Conservation (phyloP, 1,284 basidiomycete genomes). For the Grifola frondosa region DNA sequence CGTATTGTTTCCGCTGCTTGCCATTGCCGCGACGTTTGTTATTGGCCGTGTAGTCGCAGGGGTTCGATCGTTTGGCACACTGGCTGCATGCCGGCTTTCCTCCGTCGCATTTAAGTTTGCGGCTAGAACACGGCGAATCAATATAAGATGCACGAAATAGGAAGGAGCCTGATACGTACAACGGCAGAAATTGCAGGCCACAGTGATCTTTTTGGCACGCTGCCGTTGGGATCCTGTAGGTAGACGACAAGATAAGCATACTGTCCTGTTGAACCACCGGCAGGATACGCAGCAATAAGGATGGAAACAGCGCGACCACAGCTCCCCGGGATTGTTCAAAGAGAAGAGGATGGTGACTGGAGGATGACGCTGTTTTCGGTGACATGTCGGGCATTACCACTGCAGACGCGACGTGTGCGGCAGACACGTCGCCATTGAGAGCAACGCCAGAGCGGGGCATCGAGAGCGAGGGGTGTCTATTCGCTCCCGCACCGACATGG, state of each 20-base stretch:
- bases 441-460: slow-evolving; percentile 40
- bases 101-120: slow-evolving; percentile 83
- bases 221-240: slow-evolving; percentile 44
- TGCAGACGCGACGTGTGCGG: slow-evolving; percentile 19
- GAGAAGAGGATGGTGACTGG: slow-evolving; percentile 29
- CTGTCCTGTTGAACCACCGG: background rate
- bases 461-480: slow-evolving; percentile 49
- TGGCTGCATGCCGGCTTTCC: slow-evolving; percentile 76
- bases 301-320: slow-evolving; percentile 9
- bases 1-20: slow-evolving; percentile 51
- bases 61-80: slow-evolving; percentile 70
- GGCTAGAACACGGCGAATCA: slow-evolving; percentile 23
- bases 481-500: slow-evolving; percentile 40
- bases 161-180: slow-evolving; percentile 48
- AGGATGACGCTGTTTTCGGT: slow-evolving; percentile 30
- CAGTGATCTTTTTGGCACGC: slow-evolving; percentile 77
- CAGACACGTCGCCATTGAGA: slow-evolving; percentile 23
- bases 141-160: slow-evolving; percentile 5
- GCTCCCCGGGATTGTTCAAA: slow-evolving; percentile 3
- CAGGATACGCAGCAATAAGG: slow-evolving; percentile 4
- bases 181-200: slow-evolving; percentile 83
- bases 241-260: slow-evolving; percentile 13
- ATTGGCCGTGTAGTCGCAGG: slow-evolving; percentile 77
- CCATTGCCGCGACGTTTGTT: slow-evolving; percentile 65
- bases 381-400: slow-evolving; percentile 31